Conservation (phyloP, 140 eudicot species). For the Flaveria floridana region DNA sequence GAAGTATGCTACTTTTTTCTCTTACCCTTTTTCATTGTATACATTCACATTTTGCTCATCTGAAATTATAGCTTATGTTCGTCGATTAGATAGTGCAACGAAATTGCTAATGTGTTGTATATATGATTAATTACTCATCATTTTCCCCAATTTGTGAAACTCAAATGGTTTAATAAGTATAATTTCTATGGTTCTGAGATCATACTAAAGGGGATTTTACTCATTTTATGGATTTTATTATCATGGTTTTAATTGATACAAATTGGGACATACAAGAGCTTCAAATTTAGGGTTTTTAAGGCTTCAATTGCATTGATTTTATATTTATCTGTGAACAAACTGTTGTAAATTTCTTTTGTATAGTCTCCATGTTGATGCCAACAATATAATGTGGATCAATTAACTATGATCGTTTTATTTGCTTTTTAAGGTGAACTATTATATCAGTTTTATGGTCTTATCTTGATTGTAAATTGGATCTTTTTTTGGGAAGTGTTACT, state of each 20-base stretch:
- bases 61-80: neutral
- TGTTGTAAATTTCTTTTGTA: neutral
- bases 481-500: neutral
- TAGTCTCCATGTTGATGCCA: neutral
- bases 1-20: slow-evolving; percentile 39
- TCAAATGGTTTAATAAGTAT: neutral
- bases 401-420: neutral
- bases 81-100: slow-evolving; percentile 11
- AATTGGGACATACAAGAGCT: neutral
- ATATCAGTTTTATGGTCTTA: slow-evolving; percentile 4
- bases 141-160: neutral
- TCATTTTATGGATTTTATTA: neutral
- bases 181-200: neutral
- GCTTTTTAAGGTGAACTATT: neutral
- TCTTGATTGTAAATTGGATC: neutral
- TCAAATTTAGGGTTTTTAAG: neutral
- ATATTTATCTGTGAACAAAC: neutral
- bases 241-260: neutral
- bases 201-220: neutral
- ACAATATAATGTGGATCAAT: neutral
- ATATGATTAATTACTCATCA: neutral
- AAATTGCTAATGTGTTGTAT: neutral
- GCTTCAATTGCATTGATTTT: neutral
- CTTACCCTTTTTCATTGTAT: neutral
- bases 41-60: neutral